phyloP scores from a whole-genome alignment of 495 filamentous ascomycete genomes.

The Hyaloscypha finlandica region DNA sequence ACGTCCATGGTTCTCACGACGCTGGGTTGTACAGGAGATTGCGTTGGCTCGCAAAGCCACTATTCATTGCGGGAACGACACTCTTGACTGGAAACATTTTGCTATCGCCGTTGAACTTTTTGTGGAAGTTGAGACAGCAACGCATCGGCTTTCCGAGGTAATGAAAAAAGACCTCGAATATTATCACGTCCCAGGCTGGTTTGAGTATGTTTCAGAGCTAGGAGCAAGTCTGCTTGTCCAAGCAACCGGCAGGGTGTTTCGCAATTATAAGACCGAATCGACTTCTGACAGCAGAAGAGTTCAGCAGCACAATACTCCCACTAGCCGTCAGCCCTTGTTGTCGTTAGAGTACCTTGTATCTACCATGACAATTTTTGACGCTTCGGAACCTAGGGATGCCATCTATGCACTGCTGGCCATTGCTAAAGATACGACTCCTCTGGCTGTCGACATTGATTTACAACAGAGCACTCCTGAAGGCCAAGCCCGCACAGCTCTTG shows the following conservation, averaged over 20 bases:
- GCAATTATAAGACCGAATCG: neutral
- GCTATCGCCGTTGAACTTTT: slow-evolving; percentile 27
- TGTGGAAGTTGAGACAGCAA: slow-evolving; percentile 7
- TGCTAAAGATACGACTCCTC: neutral
- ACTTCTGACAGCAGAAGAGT: no score
- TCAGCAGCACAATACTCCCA: no score
- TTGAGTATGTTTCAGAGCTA: slow-evolving; percentile 33
- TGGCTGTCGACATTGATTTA: neutral
- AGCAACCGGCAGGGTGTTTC: slow-evolving; percentile 37
- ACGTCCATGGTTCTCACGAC: slow-evolving; percentile 30
- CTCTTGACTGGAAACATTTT: slow-evolving; percentile 34
- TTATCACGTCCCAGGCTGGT: neutral
- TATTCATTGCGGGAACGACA: slow-evolving; percentile 33
- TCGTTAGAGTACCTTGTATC: neutral
- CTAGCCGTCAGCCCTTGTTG: neutral
- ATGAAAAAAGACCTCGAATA: slow-evolving; percentile 2
- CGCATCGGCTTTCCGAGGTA: slow-evolving; percentile 3
- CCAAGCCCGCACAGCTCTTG: neutral
- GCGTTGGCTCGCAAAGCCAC: slow-evolving; percentile 35
- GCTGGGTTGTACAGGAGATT: slow-evolving; percentile 43
- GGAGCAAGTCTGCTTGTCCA: slow-evolving; percentile 40
- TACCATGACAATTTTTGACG: neutral
- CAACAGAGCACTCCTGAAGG: neutral
- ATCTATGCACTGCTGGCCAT: neutral
- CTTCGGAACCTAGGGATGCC: neutral